These are phyloP conservation scores for Vitis rupestris DNA, from an alignment of 164 flowering plant genomes.

Conservation along the genomic window DNA sequence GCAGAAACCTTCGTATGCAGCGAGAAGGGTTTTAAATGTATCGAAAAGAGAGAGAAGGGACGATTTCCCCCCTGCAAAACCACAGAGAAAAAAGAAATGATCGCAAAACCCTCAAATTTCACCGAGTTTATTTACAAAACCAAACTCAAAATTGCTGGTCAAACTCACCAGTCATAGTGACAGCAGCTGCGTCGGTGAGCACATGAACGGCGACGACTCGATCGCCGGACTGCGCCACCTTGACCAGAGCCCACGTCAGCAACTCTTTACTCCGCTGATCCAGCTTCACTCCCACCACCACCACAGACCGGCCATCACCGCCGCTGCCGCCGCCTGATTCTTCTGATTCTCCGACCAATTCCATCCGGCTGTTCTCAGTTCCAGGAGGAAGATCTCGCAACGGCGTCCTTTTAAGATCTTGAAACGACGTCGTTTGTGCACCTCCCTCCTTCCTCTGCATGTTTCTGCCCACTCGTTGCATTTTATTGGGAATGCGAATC, in stretches of 20 bases:
- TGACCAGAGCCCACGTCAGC: slow-evolving; percentile 49
- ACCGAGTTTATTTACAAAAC: neutral
- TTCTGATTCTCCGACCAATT: neutral
- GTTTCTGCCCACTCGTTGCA: too few species aligned
- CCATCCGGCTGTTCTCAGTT: slow-evolving; percentile 1
- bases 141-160: neutral
- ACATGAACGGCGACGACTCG: slow-evolving; percentile 42
- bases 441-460: too few species aligned
- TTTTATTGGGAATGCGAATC: too few species aligned
- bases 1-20: slow-evolving; percentile 54
- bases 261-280: slow-evolving; percentile 34
- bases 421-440: too few species aligned
- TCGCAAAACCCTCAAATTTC: neutral
- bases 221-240: slow-evolving; percentile 40
- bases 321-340: slow-evolving; percentile 5
- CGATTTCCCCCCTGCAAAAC: slow-evolving; percentile 18
- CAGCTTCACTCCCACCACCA: slow-evolving; percentile 40
- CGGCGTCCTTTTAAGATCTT: neutral
- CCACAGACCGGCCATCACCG: slow-evolving; percentile 14
- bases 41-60: slow-evolving; percentile 39
- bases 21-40: slow-evolving; percentile 35
- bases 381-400: neutral
- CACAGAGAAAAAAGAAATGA: neutral
- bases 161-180: neutral
- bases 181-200: slow-evolving; percentile 14